Percentiles rank a stretch among this genome's conserved stretches.
phyloP scores from a whole-genome alignment of 1,284 basidiomycete genomes.

The Fomitopsis palustris region DNA sequence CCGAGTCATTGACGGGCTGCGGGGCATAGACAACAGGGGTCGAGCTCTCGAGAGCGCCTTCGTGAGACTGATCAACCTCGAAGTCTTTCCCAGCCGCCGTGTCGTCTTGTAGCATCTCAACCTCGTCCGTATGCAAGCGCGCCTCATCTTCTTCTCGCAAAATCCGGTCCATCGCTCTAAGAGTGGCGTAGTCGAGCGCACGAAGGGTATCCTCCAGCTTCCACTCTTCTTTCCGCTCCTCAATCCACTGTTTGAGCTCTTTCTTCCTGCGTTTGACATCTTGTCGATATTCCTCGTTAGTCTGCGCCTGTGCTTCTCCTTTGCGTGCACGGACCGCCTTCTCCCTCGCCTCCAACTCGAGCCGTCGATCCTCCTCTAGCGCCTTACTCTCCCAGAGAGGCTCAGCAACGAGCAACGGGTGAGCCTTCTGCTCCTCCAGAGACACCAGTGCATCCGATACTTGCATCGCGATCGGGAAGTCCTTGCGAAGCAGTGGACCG shows the following conservation, averaged over 20 bases:
- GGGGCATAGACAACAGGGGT: no score
- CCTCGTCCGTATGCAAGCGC: background rate
- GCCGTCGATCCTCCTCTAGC: slow-evolving; percentile 23
- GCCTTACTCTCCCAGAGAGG: background rate
- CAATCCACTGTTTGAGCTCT: slow-evolving; percentile 24
- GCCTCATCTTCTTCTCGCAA: slow-evolving; percentile 35
- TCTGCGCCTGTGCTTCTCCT: slow-evolving; percentile 13
- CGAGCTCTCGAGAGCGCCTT: background rate
- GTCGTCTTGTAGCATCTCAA: background rate
- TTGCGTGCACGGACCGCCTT: slow-evolving; percentile 15
- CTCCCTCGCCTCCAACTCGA: slow-evolving; percentile 15
- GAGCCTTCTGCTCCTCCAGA: slow-evolving; percentile 57
- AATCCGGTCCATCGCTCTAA: slow-evolving; percentile 46
- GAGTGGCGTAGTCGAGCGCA: slow-evolving; percentile 32
- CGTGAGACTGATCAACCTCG: background rate
- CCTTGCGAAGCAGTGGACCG: slow-evolving; percentile 10
- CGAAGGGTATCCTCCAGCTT: slow-evolving; percentile 34
- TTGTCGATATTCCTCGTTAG: slow-evolving; percentile 23
- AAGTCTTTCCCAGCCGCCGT: background rate
- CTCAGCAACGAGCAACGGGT: slow-evolving; percentile 34
- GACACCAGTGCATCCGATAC: slow-evolving; percentile 58
- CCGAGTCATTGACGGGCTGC: background rate
- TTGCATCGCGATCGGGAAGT: slow-evolving; percentile 43
- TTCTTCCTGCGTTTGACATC: slow-evolving; percentile 22
- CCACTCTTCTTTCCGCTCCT: slow-evolving; percentile 27